A percentile compares a stretch with the other conserved stretches of the same genome.
These are phyloP conservation scores for Sphaerobolus stellatus DNA, from an alignment of 1,284 basidiomycete species.

Conservation along the genomic window DNA sequence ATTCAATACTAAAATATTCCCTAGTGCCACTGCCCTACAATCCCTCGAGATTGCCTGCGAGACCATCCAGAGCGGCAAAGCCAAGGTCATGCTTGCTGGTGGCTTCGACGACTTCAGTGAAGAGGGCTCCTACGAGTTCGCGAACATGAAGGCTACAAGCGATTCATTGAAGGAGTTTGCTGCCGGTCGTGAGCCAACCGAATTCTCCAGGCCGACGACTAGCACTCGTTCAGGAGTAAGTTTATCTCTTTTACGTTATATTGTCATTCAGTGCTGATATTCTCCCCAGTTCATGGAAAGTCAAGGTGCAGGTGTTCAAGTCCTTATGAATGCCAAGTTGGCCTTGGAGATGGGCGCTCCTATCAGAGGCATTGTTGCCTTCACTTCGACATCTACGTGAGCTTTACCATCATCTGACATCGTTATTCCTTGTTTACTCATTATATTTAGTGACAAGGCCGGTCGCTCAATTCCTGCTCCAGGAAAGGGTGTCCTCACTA, in stretches of 20 bases:
- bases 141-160: slow-evolving; percentile 99
- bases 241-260: slow-evolving; percentile 15
- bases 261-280: slow-evolving; percentile 13
- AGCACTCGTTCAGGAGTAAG: slow-evolving; percentile 88
- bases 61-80: slow-evolving; percentile 91
- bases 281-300: slow-evolving; percentile 86
- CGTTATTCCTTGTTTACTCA: slow-evolving; percentile 15
- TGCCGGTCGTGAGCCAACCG: slow-evolving; percentile 96
- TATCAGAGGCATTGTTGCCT: slow-evolving; percentile 91
- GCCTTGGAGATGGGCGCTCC: slow-evolving; percentile 93
- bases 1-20: not conserved
- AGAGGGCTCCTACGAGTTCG: slow-evolving; percentile 96
- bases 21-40: slow-evolving; percentile 92
- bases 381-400: slow-evolving; percentile 94
- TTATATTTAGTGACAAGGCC: slow-evolving; percentile 75
- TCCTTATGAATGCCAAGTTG: slow-evolving; percentile 95
- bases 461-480: slow-evolving; percentile 94
- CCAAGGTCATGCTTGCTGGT: slow-evolving; percentile 98
- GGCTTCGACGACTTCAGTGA: slow-evolving; percentile 98
- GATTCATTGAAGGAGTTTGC: slow-evolving; percentile 96
- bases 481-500: slow-evolving; percentile 84
- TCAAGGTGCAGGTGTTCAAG: slow-evolving; percentile 94
- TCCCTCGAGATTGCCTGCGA: slow-evolving; percentile 98
- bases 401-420: slow-evolving; percentile 30
- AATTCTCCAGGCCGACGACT: slow-evolving; percentile 97